Evolutionary conservation across 2,329 filamentous ascomycete genomes (phyloP).

Genomic region (Pseudofabraea citricarpa): DNA sequence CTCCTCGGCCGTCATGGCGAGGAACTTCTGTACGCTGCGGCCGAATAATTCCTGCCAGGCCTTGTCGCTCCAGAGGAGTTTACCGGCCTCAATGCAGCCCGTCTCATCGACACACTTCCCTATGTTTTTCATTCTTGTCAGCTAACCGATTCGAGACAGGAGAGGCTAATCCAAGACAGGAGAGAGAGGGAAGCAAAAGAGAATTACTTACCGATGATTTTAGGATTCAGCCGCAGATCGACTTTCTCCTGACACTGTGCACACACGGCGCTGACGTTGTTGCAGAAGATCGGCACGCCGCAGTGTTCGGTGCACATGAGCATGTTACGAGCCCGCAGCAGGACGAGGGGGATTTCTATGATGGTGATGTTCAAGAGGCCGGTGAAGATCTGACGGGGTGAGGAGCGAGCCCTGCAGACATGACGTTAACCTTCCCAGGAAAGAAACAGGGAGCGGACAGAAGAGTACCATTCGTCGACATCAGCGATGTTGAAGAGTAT

Average conservation of each 20-base stretch:
- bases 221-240: conserved; percentile 34
- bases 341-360: conserved; percentile 22
- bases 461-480: conserved; percentile 33
- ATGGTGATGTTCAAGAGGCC: conserved; percentile 31
- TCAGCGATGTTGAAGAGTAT: conserved; percentile 38
- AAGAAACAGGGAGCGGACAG: too few relatives aligned
- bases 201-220: conserved; percentile 35
- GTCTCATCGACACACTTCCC: conserved; percentile 49
- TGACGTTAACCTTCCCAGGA: neutral
- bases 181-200: too few relatives aligned
- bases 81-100: conserved; percentile 43
- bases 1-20: conserved; percentile 29
- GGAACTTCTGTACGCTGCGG: conserved; percentile 35
- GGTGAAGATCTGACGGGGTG: conserved; percentile 29
- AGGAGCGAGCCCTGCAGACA: conserved; percentile 26
- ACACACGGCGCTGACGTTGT: conserved; percentile 34
- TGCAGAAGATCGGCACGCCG: conserved; percentile 48
- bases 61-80: conserved; percentile 45
- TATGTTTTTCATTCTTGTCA: too few relatives aligned
- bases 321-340: conserved; percentile 23
- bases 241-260: conserved; percentile 30
- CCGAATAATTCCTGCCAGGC: conserved; percentile 50
- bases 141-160: too few relatives aligned
- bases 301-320: conserved; percentile 36
- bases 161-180: too few relatives aligned